Evolutionary conservation across 495 filamentous ascomycete species (phyloP), one percentile per base, ranked within the genome.

Genomic region (Ramalina intermedia): DNA sequence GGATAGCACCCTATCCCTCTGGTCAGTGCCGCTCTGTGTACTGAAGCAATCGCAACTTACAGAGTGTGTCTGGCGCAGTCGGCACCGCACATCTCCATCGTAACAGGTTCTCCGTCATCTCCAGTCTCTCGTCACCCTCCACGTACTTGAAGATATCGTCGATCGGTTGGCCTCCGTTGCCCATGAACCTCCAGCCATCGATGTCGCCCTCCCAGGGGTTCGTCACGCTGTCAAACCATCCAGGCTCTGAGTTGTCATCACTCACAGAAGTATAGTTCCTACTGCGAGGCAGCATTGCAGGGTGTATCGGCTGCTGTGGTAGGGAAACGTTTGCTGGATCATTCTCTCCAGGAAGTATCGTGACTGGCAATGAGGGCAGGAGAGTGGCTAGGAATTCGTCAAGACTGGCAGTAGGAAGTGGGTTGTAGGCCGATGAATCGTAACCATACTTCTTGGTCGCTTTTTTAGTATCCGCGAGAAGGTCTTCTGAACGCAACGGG

Each of bases 111-210:
- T 96, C 91, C 80, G 95, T 87, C 72, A 96, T 82, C 27, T 80
- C 81, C 35, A 96, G 52, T 37, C 86, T 63, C 50, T 85, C 80
- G 14, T 87, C 78, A 20, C 76, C 61, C 4, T 69, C 66, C 17
- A 96, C 73, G 55, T 96, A 96, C 55, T 91, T 88, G 61, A 85
- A 84, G 8, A 96, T 75, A 65, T 99, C 91, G 57, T 96, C 87
- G 0, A 96, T 75, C 49, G 90, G 90, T 65, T 99, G 91, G 0
- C 91, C 91, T 23, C 83, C 83, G 5, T 79, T 87, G 12, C 84
- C 89, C 52, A 94, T 74, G 12, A 96, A 61, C 23, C 83, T 72
- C 81, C 83, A 88, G 2, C 88, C 93, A 36, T 91, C 88, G 0
- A 96, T 65, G 58, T 91, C 83, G 24, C 78, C 87, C 49, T 89